Base-by-base conservation (phyloP, 2,329 filamentous ascomycete species). In the Penicillium brevicompactum region DNA sequence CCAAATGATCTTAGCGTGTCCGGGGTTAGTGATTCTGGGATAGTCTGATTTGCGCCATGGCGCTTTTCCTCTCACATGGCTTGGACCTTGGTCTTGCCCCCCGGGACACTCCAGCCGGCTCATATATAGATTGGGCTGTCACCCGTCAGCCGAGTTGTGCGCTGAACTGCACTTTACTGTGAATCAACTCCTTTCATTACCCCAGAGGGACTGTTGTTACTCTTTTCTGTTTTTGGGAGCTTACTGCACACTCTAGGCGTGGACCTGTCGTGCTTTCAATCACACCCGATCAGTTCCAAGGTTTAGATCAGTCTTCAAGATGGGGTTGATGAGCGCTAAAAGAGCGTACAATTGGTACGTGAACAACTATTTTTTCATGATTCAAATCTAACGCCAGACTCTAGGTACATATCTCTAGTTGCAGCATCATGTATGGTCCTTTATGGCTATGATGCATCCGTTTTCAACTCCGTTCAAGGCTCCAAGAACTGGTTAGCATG, bases 381-480 rank as follows among this genome's bases (percentile, higher is more conserved):
- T 24, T 5, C 21, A 16, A 32, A 16, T 2, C 7, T 44, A 21
- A 47, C 9, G 31, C 46, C 9, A 45, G n/a, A 9, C 2, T 46
- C 5, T 31, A 68, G 84, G 85, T 89, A 87, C 76, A 84, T 88
- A 61, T 87, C 85, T 56, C 77, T 88, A 48, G 84, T 89, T 61
- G 87, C 87, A 53, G 87, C 87, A 66, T 85, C 86, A 70, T 89
- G 86, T 71, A 90, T 90, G 87, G 86, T 89, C 21, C 79, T 90
- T 43, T 90, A 89, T 69, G 87, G 87, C 54, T 90, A 90, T 69
- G 87, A 90, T 79, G 86, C 87, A 1, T 88, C 86, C 37, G 87
- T 89, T 45, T 90, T 86, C 78, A 90, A 90, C 70, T 86, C 87
- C 5, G 82, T 89, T 5, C 87, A 89, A 71, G 85, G 84, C 31